Conservation (phyloP, 2,329 filamentous ascomycete genomes). For the Monosporascus ibericus region DNA sequence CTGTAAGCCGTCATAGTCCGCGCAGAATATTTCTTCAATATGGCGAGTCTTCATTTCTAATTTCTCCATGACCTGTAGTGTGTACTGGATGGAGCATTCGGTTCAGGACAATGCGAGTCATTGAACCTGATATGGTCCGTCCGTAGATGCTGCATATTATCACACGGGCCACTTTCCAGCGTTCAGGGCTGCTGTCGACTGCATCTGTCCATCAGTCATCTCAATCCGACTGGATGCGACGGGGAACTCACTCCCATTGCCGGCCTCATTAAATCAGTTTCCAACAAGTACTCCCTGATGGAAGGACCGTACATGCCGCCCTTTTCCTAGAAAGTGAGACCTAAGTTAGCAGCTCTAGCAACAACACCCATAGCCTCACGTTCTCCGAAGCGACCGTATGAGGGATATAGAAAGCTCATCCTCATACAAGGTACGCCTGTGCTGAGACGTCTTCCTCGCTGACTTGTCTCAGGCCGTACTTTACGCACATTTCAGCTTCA, state of each 20-base stretch:
- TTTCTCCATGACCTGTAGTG: not conserved
- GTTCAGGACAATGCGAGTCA: not conserved
- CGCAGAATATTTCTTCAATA: not conserved
- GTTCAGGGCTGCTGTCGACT: not conserved
- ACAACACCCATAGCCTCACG: no score
- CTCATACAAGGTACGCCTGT: no score
- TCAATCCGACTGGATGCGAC: conserved; percentile 43
- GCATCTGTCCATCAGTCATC: not conserved
- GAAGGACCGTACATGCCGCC: conserved; percentile 27
- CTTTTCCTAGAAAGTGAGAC: conserved; percentile 21
- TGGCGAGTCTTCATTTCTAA: not conserved
- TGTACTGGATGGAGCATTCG: not conserved
- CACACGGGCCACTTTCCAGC: not conserved
- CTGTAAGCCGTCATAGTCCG: not conserved
- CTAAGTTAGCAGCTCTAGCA: conserved; percentile 18
- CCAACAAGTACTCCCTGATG: conserved; percentile 38
- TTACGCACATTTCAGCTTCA: no score
- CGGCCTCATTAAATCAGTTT: conserved; percentile 35
- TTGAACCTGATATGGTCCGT: not conserved
- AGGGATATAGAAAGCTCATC: no score
- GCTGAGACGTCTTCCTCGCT: no score
- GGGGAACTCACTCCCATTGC: conserved; percentile 41
- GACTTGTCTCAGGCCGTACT: no score
- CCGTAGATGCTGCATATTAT: not conserved
- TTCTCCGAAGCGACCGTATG: no score